phyloP scores from a whole-genome alignment of 2,329 filamentous ascomycete species.

The Aspergillus oerlinghausenensis region DNA sequence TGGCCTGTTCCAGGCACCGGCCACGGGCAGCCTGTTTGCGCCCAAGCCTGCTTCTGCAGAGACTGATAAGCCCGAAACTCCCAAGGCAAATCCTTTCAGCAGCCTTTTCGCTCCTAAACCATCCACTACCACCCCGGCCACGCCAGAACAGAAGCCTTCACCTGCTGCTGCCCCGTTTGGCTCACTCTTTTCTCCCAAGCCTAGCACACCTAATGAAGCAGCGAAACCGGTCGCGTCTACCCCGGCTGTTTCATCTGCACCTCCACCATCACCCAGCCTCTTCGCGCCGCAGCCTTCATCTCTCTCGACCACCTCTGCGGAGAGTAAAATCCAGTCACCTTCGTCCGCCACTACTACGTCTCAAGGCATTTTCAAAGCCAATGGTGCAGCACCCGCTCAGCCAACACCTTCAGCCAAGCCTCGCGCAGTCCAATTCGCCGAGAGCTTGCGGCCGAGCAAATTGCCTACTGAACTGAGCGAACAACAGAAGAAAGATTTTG shows the following conservation, averaged over 20 bases:
- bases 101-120: slow-evolving; percentile 16
- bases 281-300: slow-evolving; percentile 4
- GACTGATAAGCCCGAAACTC: slow-evolving; percentile 11
- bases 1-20: slow-evolving; percentile 16
- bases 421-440: slow-evolving; percentile 3
- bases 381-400: slow-evolving; percentile 5
- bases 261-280: slow-evolving; percentile 1
- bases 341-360: slow-evolving; percentile 4
- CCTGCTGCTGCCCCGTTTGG: slow-evolving; percentile 10
- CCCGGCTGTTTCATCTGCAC: slow-evolving; percentile 12
- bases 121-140: slow-evolving; percentile 10
- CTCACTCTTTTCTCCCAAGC: slow-evolving; percentile 15
- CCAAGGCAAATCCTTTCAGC: slow-evolving; percentile 18
- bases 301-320: slow-evolving; percentile 9
- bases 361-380: slow-evolving; percentile 12
- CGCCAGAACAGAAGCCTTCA: slow-evolving; percentile 11
- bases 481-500: slow-evolving; percentile 15
- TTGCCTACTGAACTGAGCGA: slow-evolving; percentile 16
- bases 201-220: slow-evolving; percentile 8
- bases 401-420: slow-evolving; percentile 2
- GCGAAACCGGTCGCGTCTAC: slow-evolving; percentile 9
- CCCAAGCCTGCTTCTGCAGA: slow-evolving; percentile 15
- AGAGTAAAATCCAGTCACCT: slow-evolving; percentile 5
- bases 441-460: slow-evolving; percentile 13
- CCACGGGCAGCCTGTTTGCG: slow-evolving; percentile 20